Evolutionary conservation across 352 stramenopile species (phyloP), one percentile per base, ranked within the genome.

Genomic region (Thraustotheca clavata): DNA sequence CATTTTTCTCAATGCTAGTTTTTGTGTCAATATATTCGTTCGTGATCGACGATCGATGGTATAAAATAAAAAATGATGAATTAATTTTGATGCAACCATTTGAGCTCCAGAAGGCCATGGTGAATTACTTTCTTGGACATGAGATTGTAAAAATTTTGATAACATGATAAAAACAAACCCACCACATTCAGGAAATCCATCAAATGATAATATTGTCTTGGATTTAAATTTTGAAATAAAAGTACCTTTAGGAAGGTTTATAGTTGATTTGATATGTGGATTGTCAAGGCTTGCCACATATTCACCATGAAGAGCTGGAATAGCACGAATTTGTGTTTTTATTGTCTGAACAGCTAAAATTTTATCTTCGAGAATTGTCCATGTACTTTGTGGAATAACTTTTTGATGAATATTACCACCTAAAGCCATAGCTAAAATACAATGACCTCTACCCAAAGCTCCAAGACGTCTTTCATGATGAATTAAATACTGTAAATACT

Each of bases 351-450:
- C 26, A 4, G 38, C 9, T 2, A 16, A 16, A 6, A 65, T 46
- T 35, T 54, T 65, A 43, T 65, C 57, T 39, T 65, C 57, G 27
- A 65, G 12, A 1, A 65, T 20, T n/a, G 41, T 65, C 35, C 47
- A 26, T 11, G 36, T 46, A 8, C 18, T 29, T 12, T 43, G 57
- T 20, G 29, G 47, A n/a, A 34, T 2, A 4, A 33, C 6, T 1
- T 5, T 20, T 4, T 33, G 22, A 2, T 20, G 29, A 46, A 65
- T 27, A 33, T n/a, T 18, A 20, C 57, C 57, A 16, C 57, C 57
- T 9, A 65, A 20, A 11, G 57, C 57, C 20, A 43, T 32, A 12
- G 57, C 57, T 5, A 65, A 33, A 6, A 65, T 26, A 32, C 6
- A 7, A 26, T 65, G 57, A 22, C 57, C 57, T 7, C 29, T 40